These are phyloP conservation scores for Solioccasus polychromus DNA, from an alignment of 768 basidiomycete species.

Conservation along the genomic window DNA sequence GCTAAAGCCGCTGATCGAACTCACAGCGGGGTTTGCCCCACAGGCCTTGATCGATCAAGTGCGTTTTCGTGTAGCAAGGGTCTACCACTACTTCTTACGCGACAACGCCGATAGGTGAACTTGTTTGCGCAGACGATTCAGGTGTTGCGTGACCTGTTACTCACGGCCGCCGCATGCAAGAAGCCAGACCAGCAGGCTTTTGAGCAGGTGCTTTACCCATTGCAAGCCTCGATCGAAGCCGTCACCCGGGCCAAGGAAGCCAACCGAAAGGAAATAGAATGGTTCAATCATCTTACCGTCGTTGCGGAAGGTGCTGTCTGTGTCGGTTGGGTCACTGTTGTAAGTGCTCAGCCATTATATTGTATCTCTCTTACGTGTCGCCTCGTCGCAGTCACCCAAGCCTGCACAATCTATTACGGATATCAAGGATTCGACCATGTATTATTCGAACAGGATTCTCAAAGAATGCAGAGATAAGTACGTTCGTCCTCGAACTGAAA, in stretches of 20 bases:
- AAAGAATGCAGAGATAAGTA: slow-evolving; percentile 94
- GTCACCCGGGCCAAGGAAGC: slow-evolving; percentile 82
- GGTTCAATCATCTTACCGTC: slow-evolving; percentile 75
- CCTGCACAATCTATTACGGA: slow-evolving; percentile 80
- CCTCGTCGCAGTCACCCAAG: slow-evolving; percentile 53
- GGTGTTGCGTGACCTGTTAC: slow-evolving; percentile 67
- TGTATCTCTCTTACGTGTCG: background rate
- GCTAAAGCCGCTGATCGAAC: slow-evolving; percentile 68
- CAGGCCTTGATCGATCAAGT: slow-evolving; percentile 79
- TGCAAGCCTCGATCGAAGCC: slow-evolving; percentile 69
- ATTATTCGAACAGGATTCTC: slow-evolving; percentile 86
- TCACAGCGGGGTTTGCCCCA: slow-evolving; percentile 69
- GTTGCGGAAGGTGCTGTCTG: slow-evolving; percentile 80
- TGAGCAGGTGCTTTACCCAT: slow-evolving; percentile 57
- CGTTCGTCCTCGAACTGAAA: slow-evolving; percentile 23
- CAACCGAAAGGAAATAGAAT: slow-evolving; percentile 75
- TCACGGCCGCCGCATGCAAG: slow-evolving; percentile 66
- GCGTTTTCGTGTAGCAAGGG: slow-evolving; percentile 22
- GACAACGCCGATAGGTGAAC: slow-evolving; percentile 47
- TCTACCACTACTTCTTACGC: slow-evolving; percentile 4
- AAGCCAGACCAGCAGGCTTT: slow-evolving; percentile 70
- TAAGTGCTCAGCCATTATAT: slow-evolving; percentile 37
- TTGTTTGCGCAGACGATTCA: slow-evolving; percentile 66
- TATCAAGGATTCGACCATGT: slow-evolving; percentile 81
- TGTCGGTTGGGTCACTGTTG: slow-evolving; percentile 86